These are phyloP conservation scores for Diaporthe sp. DNA, from an alignment of 2,329 filamentous ascomycete genomes.

Conservation along the genomic window DNA sequence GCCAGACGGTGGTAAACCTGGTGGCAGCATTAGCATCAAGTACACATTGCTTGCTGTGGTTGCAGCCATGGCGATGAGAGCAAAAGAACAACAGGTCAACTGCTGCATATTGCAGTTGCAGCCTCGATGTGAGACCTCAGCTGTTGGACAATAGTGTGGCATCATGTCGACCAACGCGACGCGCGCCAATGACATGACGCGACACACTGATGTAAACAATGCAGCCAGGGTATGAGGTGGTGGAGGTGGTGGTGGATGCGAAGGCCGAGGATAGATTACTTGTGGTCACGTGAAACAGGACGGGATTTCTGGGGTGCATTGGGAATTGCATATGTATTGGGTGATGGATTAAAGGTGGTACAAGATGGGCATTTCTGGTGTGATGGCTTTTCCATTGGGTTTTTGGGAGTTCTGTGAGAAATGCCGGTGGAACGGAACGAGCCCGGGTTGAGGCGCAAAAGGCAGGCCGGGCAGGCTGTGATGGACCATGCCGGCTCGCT, in stretches of 20 bases:
- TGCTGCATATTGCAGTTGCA: neutral
- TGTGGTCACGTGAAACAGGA: constrained; percentile 37
- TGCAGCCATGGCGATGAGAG: neutral
- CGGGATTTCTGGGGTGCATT: neutral
- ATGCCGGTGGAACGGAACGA: neutral
- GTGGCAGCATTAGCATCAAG: constrained; percentile 27
- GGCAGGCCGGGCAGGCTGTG: neutral
- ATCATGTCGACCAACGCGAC: constrained; percentile 3
- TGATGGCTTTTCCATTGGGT: neutral
- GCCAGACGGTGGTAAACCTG: constrained; percentile 85
- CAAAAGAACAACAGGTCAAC: neutral
- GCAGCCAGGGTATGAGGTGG: constrained; percentile 1
- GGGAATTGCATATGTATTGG: constrained; percentile 12
- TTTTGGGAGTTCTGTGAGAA: neutral
- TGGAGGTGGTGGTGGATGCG: constrained; percentile 2
- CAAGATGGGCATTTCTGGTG: constrained; percentile 14
- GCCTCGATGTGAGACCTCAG: neutral
- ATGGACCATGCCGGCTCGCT: neutral
- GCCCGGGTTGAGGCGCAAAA: neutral
- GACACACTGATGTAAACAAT: constrained; percentile 33
- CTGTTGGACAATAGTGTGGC: neutral
- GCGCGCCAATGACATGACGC: constrained; percentile 22
- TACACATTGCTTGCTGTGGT: neutral
- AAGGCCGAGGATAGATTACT: constrained; percentile 29
- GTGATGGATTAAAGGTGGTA: constrained; percentile 2